These are phyloP conservation scores for Paraphoma sp. DNA, from an alignment of 2,329 filamentous ascomycete genomes.

Conservation along the genomic window DNA sequence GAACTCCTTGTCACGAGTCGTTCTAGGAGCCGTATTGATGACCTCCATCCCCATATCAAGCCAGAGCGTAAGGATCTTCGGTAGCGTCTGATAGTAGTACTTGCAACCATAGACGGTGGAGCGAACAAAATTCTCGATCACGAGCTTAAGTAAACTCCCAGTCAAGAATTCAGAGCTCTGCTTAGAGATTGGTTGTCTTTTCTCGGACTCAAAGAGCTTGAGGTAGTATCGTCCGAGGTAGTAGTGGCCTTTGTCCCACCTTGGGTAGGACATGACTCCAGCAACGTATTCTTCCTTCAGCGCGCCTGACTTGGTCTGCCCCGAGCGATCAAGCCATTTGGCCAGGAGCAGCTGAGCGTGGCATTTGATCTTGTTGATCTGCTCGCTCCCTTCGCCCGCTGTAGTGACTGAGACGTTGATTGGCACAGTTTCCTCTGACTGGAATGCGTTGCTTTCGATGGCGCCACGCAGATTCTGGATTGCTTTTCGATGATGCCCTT, in stretches of 20 bases:
- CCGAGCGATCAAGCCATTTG: conserved; percentile 96
- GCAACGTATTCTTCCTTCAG: conserved; percentile 77
- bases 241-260: conserved; percentile 97
- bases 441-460: conserved; percentile 81
- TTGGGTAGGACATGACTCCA: conserved; percentile 71
- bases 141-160: conserved; percentile 84
- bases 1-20: conserved; percentile 37
- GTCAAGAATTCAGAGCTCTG: conserved; percentile 66
- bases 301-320: conserved; percentile 84
- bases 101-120: conserved; percentile 90
- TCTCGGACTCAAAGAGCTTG: conserved; percentile 90
- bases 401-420: conserved; percentile 46
- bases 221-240: conserved; percentile 97
- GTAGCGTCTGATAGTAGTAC: conserved; percentile 93
- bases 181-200: conserved; percentile 74
- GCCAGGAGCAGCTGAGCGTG: conserved; percentile 87
- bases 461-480: conserved; percentile 90
- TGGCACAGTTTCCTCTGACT: conserved; percentile 51
- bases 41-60: conserved; percentile 84
- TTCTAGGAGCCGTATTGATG: conserved; percentile 38
- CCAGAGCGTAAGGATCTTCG: conserved; percentile 91
- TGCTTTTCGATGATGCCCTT: conserved; percentile 91
- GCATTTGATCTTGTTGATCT: conserved; percentile 69
- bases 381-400: conserved; percentile 44
- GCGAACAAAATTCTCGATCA: conserved; percentile 91